Evolutionary conservation across 192 early-diverging fungal genomes (phyloP), one percentile per base, ranked within the genome.

Genomic region (Umbelopsis sp.): DNA sequence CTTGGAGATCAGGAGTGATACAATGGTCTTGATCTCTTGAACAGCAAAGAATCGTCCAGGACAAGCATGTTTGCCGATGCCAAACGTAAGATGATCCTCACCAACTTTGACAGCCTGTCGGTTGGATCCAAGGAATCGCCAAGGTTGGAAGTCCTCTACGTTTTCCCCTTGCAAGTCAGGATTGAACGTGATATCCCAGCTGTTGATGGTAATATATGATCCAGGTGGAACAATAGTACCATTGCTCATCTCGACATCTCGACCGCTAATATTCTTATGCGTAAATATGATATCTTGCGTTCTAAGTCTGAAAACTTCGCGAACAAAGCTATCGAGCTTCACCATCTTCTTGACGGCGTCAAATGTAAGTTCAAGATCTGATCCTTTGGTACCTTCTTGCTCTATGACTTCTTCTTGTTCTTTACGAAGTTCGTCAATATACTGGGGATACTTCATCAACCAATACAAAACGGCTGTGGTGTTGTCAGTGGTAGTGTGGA

Each of bases 11-110:
- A 84, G 33, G 33, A 80, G 11, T 0, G 70, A 23, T 4, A 71
- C 48, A 15, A 81, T 53, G 3, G 75, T 77, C 69, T 79, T 78
- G 47, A 84, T 70, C 21, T 80, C 79, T 30, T 81, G 82, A 44
- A 84, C 72, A 22, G 82, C 82, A 68, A 84, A 73, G 70, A 76
- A 81, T 16, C 80, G 70, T 16, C 80, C 79, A 20, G 80, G 80
- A 46, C 80, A 81, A 30, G 71, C 72, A 58, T 77, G 80, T 49
- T 71, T 74, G 73, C 81, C 81, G 67, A 82, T 78, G 53, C 79
- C 76, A 64, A 78, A 79, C 10, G 61, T 53, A 44, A 82, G 47
- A 46, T 68, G 78, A 16, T 82, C 81, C 18, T 65, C 45, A 6
- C 75, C 78, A 47, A 71, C 66, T 45, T 79, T 79, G 20, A 68